These are phyloP conservation scores for Nymphaea colorata DNA, from an alignment of 164 flowering plant species.

Conservation along the genomic window DNA sequence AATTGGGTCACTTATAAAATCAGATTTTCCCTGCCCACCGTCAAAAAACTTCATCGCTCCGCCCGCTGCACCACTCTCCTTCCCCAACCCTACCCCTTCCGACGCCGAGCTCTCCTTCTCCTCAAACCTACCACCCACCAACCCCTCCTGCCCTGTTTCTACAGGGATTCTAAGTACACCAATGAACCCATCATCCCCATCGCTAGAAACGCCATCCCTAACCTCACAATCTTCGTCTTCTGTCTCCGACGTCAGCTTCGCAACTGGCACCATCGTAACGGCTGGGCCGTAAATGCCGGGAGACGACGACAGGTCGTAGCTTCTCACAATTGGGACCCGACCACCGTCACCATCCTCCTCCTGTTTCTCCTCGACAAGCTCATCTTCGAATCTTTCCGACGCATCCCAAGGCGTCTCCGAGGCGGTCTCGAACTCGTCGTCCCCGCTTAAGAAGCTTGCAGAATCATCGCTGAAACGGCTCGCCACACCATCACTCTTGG, in stretches of 20 bases:
- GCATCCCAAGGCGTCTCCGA: slow-evolving; percentile 32
- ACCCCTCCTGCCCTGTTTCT: neutral
- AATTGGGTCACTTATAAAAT: neutral
- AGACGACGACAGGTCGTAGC: neutral
- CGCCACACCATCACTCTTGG: neutral
- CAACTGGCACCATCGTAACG: neutral
- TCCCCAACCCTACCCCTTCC: neutral
- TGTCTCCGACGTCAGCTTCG: neutral
- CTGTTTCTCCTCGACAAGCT: neutral
- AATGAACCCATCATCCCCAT: neutral
- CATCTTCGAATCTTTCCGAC: slow-evolving; percentile 1
- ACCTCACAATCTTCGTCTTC: slow-evolving; percentile 10
- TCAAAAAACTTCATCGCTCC: neutral
- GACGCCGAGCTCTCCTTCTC: neutral
- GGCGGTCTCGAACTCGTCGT: slow-evolving; percentile 50
- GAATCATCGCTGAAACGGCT: neutral
- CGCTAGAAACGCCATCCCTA: neutral
- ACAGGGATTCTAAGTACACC: slow-evolving; percentile 2
- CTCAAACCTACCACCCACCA: slow-evolving; percentile 5
- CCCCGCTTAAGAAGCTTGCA: slow-evolving; percentile 39
- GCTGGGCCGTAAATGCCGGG: neutral
- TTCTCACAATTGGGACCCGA: neutral
- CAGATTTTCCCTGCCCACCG: neutral
- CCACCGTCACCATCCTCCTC: neutral
- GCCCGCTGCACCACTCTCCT: neutral